Percentiles rank a stretch among this genome's conserved stretches.
Evolutionary conservation across 352 stramenopile genomes (phyloP).

Genomic region (Aphanomyces astaci): DNA sequence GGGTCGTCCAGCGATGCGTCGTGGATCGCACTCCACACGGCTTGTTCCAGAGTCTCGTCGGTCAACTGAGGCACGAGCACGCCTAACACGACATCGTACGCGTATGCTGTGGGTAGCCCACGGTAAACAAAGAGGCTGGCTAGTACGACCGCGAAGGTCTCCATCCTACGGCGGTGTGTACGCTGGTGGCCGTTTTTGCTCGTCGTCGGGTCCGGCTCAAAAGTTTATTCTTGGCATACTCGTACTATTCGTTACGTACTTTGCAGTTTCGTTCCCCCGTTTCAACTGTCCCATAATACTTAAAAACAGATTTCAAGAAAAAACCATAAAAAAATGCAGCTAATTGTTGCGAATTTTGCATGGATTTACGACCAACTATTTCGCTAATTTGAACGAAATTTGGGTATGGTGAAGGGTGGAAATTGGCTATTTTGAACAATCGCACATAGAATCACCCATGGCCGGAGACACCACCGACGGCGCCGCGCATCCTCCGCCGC

Average conservation of each 20-base stretch:
- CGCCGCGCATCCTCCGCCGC: too few species aligned
- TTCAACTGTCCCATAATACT: too few species aligned
- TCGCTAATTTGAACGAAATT: too few species aligned
- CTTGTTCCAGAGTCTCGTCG: background rate
- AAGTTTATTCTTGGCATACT: background rate
- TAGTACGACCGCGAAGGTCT: background rate
- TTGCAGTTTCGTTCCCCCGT: too few species aligned
- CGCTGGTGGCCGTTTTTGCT: background rate
- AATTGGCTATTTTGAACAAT: background rate
- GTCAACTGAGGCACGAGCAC: conserved; percentile 1
- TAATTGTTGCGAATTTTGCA: too few species aligned
- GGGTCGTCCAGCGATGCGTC: background rate
- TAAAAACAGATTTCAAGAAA: too few species aligned
- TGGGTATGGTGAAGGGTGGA: too few species aligned
- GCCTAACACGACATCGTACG: conserved; percentile 4
- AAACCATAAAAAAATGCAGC: too few species aligned
- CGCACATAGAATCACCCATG: background rate
- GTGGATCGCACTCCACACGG: background rate
- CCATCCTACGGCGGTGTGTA: background rate
- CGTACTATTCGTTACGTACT: too few species aligned
- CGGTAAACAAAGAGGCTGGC: background rate
- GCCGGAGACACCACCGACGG: background rate
- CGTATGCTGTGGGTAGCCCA: background rate
- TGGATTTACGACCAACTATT: too few species aligned
- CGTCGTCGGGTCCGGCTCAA: background rate